These are phyloP conservation scores for Lanzia echinophila DNA, from an alignment of 2,329 filamentous ascomycete genomes.

Conservation along the genomic window DNA sequence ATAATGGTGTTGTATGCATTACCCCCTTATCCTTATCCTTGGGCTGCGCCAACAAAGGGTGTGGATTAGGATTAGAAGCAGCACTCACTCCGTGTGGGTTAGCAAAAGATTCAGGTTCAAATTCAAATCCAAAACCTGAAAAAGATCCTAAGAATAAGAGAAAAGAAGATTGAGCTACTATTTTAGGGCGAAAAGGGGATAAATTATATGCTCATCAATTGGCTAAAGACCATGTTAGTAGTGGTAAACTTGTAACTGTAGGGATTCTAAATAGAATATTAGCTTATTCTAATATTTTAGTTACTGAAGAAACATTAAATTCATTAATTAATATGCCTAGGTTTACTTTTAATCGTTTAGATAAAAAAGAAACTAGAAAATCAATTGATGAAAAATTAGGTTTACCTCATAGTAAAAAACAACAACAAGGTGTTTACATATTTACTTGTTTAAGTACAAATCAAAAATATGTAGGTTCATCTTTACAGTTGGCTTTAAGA, in stretches of 20 bases:
- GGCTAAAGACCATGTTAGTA: neutral
- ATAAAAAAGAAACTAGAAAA: constrained; percentile 1
- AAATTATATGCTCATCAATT: neutral
- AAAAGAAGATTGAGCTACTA: neutral
- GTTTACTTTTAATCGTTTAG: neutral
- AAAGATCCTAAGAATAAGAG: neutral
- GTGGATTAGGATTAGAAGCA: too few species aligned
- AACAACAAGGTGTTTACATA: neutral
- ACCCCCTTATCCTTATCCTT: too few species aligned
- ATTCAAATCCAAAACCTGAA: neutral
- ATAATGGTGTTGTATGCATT: too few species aligned
- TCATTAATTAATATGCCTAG: constrained; percentile 1
- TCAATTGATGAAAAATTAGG: neutral
- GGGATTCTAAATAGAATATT: neutral
- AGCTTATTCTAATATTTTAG: constrained; percentile 1
- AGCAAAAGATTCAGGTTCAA: neutral
- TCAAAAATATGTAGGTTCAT: neutral
- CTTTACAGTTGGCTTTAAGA: neutral
- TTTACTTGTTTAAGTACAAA: too few species aligned
- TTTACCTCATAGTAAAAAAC: neutral
- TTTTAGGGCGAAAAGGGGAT: constrained; percentile 2
- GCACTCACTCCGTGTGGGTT: too few species aligned
- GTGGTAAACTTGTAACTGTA: neutral
- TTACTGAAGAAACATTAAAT: neutral
- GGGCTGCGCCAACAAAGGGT: too few species aligned